Evolutionary conservation across 495 filamentous ascomycete species (phyloP).

Genomic region (Astrocystis sublimbata): DNA sequence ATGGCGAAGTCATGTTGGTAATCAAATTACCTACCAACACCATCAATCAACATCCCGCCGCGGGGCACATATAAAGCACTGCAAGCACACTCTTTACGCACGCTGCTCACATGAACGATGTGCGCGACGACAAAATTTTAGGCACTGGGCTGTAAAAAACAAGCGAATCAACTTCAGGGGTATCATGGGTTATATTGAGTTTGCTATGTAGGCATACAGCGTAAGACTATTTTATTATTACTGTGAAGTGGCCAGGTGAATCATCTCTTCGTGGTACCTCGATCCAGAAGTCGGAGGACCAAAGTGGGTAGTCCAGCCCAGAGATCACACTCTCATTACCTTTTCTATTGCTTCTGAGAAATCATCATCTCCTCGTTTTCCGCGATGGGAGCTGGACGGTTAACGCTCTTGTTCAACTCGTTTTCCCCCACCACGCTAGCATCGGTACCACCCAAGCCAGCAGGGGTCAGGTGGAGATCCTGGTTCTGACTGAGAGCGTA

Average conservation of each 20-base stretch:
- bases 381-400: constrained; percentile 40
- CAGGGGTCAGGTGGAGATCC: constrained; percentile 39
- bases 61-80: no score
- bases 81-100: no score
- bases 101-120: no score
- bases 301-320: constrained; percentile 10
- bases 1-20: no score
- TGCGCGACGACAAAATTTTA: no score
- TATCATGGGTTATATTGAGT: constrained; percentile 7
- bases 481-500: constrained; percentile 42
- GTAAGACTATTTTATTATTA: constrained; percentile 5
- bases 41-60: no score
- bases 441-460: constrained; percentile 37
- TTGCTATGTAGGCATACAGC: not conserved
- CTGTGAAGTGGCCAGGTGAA: not conserved
- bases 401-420: constrained; percentile 39
- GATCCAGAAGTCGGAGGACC: not conserved
- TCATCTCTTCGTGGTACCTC: not conserved
- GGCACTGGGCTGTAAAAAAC: no score
- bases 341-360: constrained; percentile 41
- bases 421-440: constrained; percentile 41
- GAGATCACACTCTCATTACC: not conserved
- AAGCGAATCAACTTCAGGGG: not conserved
- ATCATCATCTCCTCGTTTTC: constrained; percentile 49
- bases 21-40: no score